These are phyloP conservation scores for Diplodia corticola DNA, from an alignment of 2,329 filamentous ascomycete species.

Conservation along the genomic window DNA sequence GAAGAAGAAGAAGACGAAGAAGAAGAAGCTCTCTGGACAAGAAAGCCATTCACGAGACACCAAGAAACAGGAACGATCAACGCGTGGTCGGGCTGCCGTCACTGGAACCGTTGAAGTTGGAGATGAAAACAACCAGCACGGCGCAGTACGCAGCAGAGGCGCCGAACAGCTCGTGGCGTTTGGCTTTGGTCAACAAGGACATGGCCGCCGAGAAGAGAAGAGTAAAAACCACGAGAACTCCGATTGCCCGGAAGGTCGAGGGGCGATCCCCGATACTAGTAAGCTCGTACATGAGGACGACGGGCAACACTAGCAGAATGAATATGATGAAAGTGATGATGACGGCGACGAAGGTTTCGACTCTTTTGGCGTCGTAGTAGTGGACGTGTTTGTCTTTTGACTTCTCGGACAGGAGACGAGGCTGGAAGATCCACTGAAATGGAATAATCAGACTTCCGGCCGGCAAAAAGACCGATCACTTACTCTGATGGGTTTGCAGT, in stretches of 20 bases:
- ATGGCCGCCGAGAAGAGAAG: slow-evolving; percentile 36
- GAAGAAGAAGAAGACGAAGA: no score
- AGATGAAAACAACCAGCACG: slow-evolving; percentile 43
- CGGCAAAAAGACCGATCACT: slow-evolving; percentile 21
- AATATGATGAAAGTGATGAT: slow-evolving; percentile 48
- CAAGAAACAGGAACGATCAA: not conserved
- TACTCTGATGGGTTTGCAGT: slow-evolving; percentile 32
- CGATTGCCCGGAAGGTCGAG: slow-evolving; percentile 43
- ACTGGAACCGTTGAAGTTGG: slow-evolving; percentile 33
- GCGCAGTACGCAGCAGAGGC: slow-evolving; percentile 43
- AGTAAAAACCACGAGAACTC: slow-evolving; percentile 46
- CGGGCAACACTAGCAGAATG: slow-evolving; percentile 43
- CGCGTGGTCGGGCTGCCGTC: not conserved
- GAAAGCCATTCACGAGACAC: no score
- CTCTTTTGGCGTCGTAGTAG: slow-evolving; percentile 40
- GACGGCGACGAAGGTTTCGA: slow-evolving; percentile 44
- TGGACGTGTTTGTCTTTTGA: slow-evolving; percentile 37
- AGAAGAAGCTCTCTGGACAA: no score
- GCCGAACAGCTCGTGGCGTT: slow-evolving; percentile 41
- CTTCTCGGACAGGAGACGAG: slow-evolving; percentile 41
- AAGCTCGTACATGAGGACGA: slow-evolving; percentile 44
- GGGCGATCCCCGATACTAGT: slow-evolving; percentile 32
- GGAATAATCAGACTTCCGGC: not conserved
- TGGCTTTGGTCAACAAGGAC: slow-evolving; percentile 39
- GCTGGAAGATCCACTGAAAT: slow-evolving; percentile 40